These are phyloP conservation scores for Xylaria venustula DNA, from an alignment of 495 filamentous ascomycete genomes.

Conservation along the genomic window DNA sequence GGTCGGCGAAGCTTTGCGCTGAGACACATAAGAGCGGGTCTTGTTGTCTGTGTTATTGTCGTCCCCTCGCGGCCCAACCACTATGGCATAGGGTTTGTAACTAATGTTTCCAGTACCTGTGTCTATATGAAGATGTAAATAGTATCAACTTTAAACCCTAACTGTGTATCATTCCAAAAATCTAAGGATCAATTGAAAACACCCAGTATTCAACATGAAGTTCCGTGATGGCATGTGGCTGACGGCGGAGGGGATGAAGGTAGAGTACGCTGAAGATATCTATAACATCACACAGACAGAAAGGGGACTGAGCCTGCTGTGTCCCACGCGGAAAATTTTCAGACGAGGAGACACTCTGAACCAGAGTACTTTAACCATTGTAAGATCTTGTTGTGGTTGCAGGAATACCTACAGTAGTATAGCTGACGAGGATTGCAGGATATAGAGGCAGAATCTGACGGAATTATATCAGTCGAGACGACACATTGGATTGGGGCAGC, in stretches of 20 bases:
- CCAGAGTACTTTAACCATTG: constrained; percentile 47
- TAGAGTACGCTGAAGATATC: constrained; percentile 56
- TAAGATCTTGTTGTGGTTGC: constrained; percentile 19
- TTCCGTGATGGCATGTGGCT: constrained; percentile 56
- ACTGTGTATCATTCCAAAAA: neutral
- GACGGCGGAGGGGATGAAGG: constrained; percentile 44
- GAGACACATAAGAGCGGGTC: constrained; percentile 7
- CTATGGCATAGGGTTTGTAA: neutral
- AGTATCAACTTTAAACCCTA: neutral
- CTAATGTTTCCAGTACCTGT: neutral
- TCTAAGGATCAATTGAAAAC: neutral
- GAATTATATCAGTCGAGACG: constrained; percentile 60
- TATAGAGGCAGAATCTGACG: constrained; percentile 54
- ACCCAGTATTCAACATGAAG: constrained; percentile 34
- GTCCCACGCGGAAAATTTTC: constrained; percentile 46
- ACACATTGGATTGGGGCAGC: constrained; percentile 63
- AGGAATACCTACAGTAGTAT: constrained; percentile 16
- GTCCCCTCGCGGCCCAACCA: constrained; percentile 2
- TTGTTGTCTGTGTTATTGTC: neutral
- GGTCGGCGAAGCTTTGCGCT: constrained; percentile 12
- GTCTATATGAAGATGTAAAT: neutral
- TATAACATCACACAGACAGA: constrained; percentile 43
- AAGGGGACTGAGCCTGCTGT: constrained; percentile 45
- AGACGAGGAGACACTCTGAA: constrained; percentile 59
- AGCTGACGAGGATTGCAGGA: constrained; percentile 44